Conservation (phyloP, 2,329 filamentous ascomycete genomes). For the Rhinocladiella similis region DNA sequence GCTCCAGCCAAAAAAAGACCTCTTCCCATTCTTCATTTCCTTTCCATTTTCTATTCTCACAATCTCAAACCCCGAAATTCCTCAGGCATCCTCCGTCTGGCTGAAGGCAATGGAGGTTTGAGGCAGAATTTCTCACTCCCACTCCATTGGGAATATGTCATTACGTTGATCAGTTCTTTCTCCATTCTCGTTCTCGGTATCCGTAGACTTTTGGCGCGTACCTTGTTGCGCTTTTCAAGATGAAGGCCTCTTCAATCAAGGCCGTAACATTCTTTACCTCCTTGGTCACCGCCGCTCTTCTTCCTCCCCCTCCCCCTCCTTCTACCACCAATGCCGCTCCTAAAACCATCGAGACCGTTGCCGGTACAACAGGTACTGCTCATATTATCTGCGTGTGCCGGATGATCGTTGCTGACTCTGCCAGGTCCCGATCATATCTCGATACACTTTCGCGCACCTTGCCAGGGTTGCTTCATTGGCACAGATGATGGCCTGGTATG, state of each 20-base stretch:
- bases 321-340: conserved; percentile 1
- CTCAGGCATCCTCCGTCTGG: conserved; percentile 7
- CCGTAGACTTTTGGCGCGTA: conserved; percentile 1
- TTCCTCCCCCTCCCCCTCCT: conserved; percentile 13
- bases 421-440: conserved; percentile 21
- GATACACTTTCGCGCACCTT: conserved; percentile 25
- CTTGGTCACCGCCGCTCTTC: conserved; percentile 18
- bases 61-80: background rate
- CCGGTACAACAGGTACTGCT: conserved; percentile 27
- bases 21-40: background rate
- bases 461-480: conserved; percentile 22
- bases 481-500: conserved; percentile 26
- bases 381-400: background rate
- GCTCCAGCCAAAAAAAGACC: conserved; percentile 18
- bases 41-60: background rate
- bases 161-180: background rate
- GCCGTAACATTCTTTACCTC: conserved; percentile 21
- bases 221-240: conserved; percentile 15
- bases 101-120: conserved; percentile 12
- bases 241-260: conserved; percentile 17
- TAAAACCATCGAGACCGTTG: conserved; percentile 25
- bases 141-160: conserved; percentile 8
- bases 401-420: conserved; percentile 5
- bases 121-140: conserved; percentile 6
- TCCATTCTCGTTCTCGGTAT: background rate